Base-by-base conservation (phyloP, 1,284 basidiomycete genomes). In the Malassezia dermatis region DNA sequence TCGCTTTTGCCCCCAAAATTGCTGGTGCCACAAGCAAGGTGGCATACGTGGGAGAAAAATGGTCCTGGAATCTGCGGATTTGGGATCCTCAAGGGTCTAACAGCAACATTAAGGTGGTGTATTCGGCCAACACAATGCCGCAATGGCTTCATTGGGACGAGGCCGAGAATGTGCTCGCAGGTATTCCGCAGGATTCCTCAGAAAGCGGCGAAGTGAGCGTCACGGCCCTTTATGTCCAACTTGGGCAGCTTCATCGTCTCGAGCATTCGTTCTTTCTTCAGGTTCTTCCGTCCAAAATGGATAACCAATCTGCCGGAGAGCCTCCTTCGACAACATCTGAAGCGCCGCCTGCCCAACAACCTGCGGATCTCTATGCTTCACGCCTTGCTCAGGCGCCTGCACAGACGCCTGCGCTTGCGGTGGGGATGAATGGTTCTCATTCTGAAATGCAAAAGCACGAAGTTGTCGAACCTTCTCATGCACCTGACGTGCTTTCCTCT, bases 41-140 rank as follows among this genome's bases (percentile, higher is more conserved):
- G 56, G 90, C 89, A 54, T 78, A 71, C 41, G 67, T 76, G 4
- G 64, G 64, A n/a, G 81, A 84, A 60, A 86, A 86, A 54, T 95
- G 89, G 88, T 81, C 82, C 32, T 98, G 91, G 89, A 82, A 85
- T 48, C 88, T 94, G 35, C 85, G 88, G 58, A 85, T 98, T 46
- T 96, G 91, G 90, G 91, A 98, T 77, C 93, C 93, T 8, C 93
- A 96, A 76, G 70, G 65, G 27, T 68, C 74, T 6, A 69, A 68
- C 17, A 63, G 65, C 30, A 69, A 72, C 34, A 73, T 90, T 65
- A 82, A 84, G 53, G 86, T 93, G 28, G 78, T 80, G 24, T 95
- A 86, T 70, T 82, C 78, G 61, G 89, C 87, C 1, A 87, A 89
- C 11, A 79, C 78, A 44, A 79, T 93, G 15, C 90, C 91, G 0